A percentile compares a stretch with the other conserved stretches of the same genome.
Conservation (phyloP, 208 protist species). For the Leptomonas seymouri region DNA sequence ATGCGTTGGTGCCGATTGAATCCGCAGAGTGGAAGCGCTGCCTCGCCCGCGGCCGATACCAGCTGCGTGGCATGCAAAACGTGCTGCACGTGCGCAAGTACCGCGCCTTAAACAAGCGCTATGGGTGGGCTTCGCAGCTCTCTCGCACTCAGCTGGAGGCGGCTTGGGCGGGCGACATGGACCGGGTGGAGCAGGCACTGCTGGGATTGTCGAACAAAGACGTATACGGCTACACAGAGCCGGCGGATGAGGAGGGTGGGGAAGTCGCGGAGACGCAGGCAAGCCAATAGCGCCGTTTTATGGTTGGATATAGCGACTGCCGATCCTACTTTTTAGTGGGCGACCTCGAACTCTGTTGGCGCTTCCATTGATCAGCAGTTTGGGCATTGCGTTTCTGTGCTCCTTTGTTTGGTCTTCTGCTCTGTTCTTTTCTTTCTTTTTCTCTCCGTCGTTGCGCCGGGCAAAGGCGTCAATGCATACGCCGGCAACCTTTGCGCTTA, state of each 20-base stretch:
- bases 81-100: conserved; percentile 65
- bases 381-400: too few species aligned
- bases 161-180: conserved; percentile 24
- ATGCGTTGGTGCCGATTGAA: conserved; percentile 36
- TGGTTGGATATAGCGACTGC: neutral
- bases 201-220: conserved; percentile 58
- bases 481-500: too few species aligned
- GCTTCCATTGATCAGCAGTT: too few species aligned
- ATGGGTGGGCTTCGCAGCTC: conserved; percentile 59
- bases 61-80: conserved; percentile 54
- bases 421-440: conserved; percentile 15
- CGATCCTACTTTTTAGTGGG: neutral
- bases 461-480: too few species aligned
- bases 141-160: conserved; percentile 42
- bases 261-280: neutral
- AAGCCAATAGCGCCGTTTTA: neutral
- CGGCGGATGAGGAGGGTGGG: conserved; percentile 9
- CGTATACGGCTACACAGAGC: conserved; percentile 46
- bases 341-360: too few species aligned
- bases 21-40: conserved; percentile 57
- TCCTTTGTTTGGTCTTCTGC: conserved; percentile 8
- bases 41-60: conserved; percentile 62
- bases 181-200: conserved; percentile 33
- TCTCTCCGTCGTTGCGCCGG: too few species aligned
- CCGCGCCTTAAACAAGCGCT: conserved; percentile 70